Percentiles rank a stretch among this genome's conserved stretches.
These are phyloP conservation scores for Lasiosphaeris hirsuta DNA, from an alignment of 495 filamentous ascomycete genomes.

Conservation along the genomic window DNA sequence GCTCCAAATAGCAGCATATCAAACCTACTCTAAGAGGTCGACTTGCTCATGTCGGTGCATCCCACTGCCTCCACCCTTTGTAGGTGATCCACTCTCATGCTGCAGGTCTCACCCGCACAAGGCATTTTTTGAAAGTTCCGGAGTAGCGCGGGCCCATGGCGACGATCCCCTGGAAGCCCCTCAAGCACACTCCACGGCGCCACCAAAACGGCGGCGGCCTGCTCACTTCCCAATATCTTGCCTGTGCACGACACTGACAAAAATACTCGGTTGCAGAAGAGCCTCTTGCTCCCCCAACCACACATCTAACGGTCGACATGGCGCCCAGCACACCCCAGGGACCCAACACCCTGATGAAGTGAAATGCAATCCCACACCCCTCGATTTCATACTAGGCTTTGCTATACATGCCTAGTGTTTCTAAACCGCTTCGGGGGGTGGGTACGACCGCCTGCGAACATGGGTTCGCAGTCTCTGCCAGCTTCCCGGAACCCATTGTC, in stretches of 20 bases:
- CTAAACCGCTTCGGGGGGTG: background rate
- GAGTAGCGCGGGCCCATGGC: conserved; percentile 13
- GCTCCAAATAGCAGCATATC: too few species aligned
- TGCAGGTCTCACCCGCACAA: conserved; percentile 1
- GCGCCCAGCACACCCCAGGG: too few species aligned
- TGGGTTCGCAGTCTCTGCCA: conserved; percentile 13
- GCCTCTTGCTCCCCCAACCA: too few species aligned
- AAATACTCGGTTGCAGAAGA: background rate
- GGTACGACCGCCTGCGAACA: conserved; percentile 6
- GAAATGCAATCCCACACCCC: too few species aligned
- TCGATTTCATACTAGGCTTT: too few species aligned
- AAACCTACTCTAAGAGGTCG: too few species aligned
- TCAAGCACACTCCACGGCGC: background rate
- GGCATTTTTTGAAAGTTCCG: conserved; percentile 9
- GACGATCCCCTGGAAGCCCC: conserved; percentile 14
- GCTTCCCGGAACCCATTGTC: conserved; percentile 7
- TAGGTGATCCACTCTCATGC: too few species aligned
- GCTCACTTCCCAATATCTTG: too few species aligned
- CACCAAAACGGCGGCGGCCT: background rate
- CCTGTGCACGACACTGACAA: background rate
- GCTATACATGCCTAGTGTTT: background rate
- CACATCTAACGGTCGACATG: too few species aligned
- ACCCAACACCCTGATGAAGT: too few species aligned
- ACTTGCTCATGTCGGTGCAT: too few species aligned
- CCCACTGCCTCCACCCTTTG: too few species aligned